Conservation (phyloP, 257 asterid species). For the Solanum bukasovii region DNA sequence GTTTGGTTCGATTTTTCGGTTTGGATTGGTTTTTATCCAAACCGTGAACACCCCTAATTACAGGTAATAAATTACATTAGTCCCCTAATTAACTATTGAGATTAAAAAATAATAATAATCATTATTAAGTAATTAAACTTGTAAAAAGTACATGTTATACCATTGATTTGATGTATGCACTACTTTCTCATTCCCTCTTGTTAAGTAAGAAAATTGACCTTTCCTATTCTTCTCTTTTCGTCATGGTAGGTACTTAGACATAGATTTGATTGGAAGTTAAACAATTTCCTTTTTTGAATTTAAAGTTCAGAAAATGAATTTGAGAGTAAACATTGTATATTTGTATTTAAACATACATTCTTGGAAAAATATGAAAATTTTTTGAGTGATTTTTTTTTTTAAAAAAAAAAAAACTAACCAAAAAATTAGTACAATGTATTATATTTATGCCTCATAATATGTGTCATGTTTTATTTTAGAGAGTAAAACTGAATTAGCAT, state of each 20-base stretch:
- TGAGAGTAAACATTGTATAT: not conserved
- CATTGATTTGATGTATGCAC: not conserved
- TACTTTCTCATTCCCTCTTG: not conserved
- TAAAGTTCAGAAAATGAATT: not conserved
- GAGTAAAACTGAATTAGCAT: not conserved
- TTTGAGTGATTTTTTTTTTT: not conserved
- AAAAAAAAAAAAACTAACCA: not conserved
- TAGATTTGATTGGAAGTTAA: not conserved
- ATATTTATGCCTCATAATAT: not conserved
- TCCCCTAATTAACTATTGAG: not conserved
- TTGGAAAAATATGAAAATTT: not conserved
- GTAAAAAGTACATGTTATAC: not conserved
- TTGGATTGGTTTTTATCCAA: too few relatives aligned
- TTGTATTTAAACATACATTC: not conserved
- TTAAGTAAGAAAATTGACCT: not conserved
- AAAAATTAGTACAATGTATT: not conserved
- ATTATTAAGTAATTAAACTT: not conserved
- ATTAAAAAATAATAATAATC: not conserved
- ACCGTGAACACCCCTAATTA: not conserved
- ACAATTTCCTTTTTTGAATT: not conserved
- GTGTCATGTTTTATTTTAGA: not conserved
- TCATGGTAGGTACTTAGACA: not conserved
- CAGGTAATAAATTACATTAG: not conserved
- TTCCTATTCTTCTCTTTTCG: not conserved
- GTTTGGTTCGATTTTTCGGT: too few relatives aligned